These are phyloP conservation scores for Beauveria brongniartii DNA, from an alignment of 2,329 filamentous ascomycete genomes.

Conservation along the genomic window DNA sequence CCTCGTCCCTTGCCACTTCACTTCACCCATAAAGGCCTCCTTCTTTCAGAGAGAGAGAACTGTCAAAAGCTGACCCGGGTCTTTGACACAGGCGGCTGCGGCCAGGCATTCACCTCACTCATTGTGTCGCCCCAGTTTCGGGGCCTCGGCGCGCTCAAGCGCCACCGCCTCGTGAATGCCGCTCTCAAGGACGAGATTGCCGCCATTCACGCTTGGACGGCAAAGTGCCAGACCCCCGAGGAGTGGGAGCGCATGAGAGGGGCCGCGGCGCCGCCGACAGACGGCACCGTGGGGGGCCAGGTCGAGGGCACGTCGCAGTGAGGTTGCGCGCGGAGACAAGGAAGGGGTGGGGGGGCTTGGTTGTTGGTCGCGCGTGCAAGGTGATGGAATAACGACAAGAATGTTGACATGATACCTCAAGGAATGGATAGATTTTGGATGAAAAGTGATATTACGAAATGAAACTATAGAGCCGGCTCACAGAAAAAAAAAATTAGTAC, in stretches of 20 bases:
- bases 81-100: constrained; percentile 43
- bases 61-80: neutral
- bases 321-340: neutral
- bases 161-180: constrained; percentile 79
- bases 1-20: too few relatives aligned
- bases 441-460: neutral
- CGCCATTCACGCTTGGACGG: constrained; percentile 88
- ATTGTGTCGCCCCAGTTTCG: constrained; percentile 60
- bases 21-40: neutral
- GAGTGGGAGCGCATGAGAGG: constrained; percentile 67
- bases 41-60: neutral
- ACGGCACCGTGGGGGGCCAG: constrained; percentile 36
- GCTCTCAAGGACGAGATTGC: constrained; percentile 82
- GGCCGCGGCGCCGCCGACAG: constrained; percentile 29
- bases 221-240: constrained; percentile 85
- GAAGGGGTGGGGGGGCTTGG: neutral
- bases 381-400: neutral
- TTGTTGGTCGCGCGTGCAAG: neutral
- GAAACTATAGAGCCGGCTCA: neutral
- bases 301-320: constrained; percentile 27
- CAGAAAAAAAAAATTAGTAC: neutral
- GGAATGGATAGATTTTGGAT: neutral
- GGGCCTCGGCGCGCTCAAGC: constrained; percentile 68
- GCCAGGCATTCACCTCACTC: constrained; percentile 51
- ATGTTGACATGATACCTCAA: constrained; percentile 1